phyloP scores from a whole-genome alignment of 495 filamentous ascomycete genomes.

The Lasiosphaeriaceae sp. region DNA sequence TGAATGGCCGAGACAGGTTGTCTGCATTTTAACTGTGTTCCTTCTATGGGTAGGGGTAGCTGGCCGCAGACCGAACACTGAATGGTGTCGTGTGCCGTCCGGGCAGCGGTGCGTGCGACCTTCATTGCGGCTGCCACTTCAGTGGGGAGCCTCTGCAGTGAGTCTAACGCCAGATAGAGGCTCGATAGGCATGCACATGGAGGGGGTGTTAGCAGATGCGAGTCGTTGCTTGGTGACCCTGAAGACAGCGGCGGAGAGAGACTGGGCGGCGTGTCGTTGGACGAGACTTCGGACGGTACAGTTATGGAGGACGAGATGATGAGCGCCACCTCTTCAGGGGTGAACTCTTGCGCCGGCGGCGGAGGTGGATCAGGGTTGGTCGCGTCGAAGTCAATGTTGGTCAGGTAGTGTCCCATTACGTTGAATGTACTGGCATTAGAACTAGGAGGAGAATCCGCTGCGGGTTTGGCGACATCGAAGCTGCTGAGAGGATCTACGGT shows the following conservation, averaged over 20 bases:
- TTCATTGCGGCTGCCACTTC: slow-evolving; percentile 43
- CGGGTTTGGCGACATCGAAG: too few species aligned
- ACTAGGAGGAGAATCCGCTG: too few species aligned
- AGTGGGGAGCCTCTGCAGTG: slow-evolving; percentile 41
- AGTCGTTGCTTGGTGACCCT: slow-evolving; percentile 4
- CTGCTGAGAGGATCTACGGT: too few species aligned
- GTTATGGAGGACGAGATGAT: not conserved
- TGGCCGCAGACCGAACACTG: slow-evolving; percentile 56
- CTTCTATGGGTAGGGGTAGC: slow-evolving; percentile 25
- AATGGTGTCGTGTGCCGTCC: slow-evolving; percentile 54
- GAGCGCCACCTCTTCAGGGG: slow-evolving; percentile 12
- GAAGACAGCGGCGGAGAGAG: slow-evolving; percentile 19
- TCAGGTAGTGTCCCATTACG: not conserved
- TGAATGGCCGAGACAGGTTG: slow-evolving; percentile 47
- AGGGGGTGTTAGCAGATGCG: not conserved
- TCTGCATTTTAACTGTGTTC: not conserved
- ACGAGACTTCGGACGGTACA: not conserved
- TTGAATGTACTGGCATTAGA: too few species aligned
- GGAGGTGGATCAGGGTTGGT: not conserved
- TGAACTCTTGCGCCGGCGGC: slow-evolving; percentile 4
- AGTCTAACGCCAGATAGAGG: slow-evolving; percentile 43
- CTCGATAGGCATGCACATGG: slow-evolving; percentile 36
- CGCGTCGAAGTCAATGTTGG: slow-evolving; percentile 17
- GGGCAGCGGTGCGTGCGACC: slow-evolving; percentile 54
- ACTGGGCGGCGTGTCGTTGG: slow-evolving; percentile 11